A percentile compares a stretch with the other conserved stretches of the same genome.
Conservation (phyloP, 1,139 yeast species). For the Candida sanyaensis region DNA sequence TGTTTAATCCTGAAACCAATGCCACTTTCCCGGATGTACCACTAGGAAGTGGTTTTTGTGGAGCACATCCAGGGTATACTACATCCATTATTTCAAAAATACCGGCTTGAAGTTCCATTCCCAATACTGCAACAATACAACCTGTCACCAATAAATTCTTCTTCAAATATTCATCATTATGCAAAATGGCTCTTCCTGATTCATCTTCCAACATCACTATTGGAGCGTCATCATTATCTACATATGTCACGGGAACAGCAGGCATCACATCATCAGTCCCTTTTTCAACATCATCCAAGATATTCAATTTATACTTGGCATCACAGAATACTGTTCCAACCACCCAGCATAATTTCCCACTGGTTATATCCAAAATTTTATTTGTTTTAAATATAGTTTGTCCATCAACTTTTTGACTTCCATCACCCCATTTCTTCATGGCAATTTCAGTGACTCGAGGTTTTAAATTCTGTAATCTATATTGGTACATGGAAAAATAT, state of each 20-base stretch:
- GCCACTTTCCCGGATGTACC: conserved; percentile 42
- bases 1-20: conserved; percentile 70
- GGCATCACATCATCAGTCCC: conserved; percentile 57
- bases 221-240: conserved; percentile 28
- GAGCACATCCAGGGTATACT: conserved; percentile 64
- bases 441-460: conserved; percentile 54
- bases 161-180: conserved; percentile 58
- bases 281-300: conserved; percentile 75
- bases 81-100: conserved; percentile 83
- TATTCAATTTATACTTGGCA: conserved; percentile 80
- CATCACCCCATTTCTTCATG: conserved; percentile 46
- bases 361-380: conserved; percentile 76
- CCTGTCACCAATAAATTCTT: conserved; percentile 76
- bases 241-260: conserved; percentile 30
- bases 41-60: conserved; percentile 45
- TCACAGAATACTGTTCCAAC: conserved; percentile 88
- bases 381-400: conserved; percentile 40
- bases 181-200: conserved; percentile 79
- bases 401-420: conserved; percentile 38
- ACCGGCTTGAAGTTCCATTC: conserved; percentile 84
- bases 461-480: conserved; percentile 57
- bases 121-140: conserved; percentile 78
- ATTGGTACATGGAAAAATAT: conserved; percentile 72
- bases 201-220: conserved; percentile 89
- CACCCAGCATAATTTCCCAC: conserved; percentile 80